A percentile compares a stretch with the other conserved stretches of the same genome.
phyloP scores from a whole-genome alignment of 2,329 filamentous ascomycete species.

The Didymella arachidicola region DNA sequence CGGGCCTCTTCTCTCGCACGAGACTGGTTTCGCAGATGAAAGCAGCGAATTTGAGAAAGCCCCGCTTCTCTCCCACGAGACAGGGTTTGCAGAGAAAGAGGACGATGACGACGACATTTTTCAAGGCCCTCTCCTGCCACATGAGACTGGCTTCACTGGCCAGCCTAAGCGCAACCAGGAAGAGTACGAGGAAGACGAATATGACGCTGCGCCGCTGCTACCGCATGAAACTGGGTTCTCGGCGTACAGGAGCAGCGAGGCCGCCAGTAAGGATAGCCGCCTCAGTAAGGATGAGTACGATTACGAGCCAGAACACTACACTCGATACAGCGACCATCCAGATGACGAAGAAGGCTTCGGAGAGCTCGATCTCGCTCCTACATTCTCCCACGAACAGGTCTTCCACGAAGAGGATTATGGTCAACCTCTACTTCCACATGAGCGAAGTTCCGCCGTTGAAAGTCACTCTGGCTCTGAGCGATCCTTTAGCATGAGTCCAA shows the following conservation, averaged over 20 bases:
- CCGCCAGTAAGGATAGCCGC: conserved; percentile 27
- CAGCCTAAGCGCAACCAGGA: not conserved
- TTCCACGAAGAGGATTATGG: conserved; percentile 17
- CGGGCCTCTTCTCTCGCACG: conserved; percentile 32
- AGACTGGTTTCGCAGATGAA: conserved; percentile 20
- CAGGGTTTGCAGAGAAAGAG: conserved; percentile 4
- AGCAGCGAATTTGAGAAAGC: conserved; percentile 21
- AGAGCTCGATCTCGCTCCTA: conserved; percentile 18
- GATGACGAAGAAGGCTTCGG: conserved; percentile 7
- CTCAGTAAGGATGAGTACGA: conserved; percentile 16
- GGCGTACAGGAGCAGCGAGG: conserved; percentile 24
- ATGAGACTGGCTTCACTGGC: conserved; percentile 26
- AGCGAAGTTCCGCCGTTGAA: conserved; percentile 24
- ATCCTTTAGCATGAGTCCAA: conserved; percentile 20
- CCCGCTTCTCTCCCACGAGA: conserved; percentile 29
- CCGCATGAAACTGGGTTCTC: conserved; percentile 47
- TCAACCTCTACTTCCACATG: conserved; percentile 35
- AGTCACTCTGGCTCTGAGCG: conserved; percentile 28
- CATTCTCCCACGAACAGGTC: conserved; percentile 20
- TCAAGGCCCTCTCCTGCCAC: conserved; percentile 30
- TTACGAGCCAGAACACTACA: conserved; percentile 24
- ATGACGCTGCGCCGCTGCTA: conserved; percentile 45
- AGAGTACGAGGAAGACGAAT: conserved; percentile 33
- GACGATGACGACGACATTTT: conserved; percentile 17
- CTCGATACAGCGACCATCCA: conserved; percentile 17